Percentiles rank a stretch among this genome's conserved stretches.
phyloP scores from a whole-genome alignment of 129 eudicot genomes.

The Pittosporum tobira region DNA sequence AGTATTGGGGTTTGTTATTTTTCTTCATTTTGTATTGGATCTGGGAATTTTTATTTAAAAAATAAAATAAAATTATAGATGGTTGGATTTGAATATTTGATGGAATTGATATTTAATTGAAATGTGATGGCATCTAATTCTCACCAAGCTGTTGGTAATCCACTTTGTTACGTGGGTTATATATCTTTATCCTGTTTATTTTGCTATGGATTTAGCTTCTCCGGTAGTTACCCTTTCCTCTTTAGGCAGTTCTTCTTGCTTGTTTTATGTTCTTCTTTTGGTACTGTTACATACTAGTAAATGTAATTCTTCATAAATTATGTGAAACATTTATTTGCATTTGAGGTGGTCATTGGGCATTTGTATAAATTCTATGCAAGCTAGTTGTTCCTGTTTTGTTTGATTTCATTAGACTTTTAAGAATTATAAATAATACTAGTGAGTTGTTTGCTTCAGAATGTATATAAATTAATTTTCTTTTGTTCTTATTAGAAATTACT shows the following conservation, averaged over 20 bases:
- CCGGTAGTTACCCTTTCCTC: not conserved
- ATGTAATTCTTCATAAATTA: not conserved
- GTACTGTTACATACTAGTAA: not conserved
- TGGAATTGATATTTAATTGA: not conserved
- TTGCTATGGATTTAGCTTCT: not conserved
- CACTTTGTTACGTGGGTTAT: conserved; percentile 4
- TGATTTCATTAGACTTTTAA: not conserved
- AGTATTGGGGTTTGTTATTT: not conserved
- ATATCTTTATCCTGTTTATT: not conserved
- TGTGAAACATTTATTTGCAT: not conserved
- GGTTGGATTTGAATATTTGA: too few relatives aligned
- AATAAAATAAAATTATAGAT: too few relatives aligned
- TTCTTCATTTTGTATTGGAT: conserved; percentile 1
- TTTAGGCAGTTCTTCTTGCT: not conserved
- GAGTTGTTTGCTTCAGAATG: too few relatives aligned
- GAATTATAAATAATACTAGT: too few relatives aligned
- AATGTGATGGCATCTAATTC: conserved; percentile 6
- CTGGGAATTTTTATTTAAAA: conserved; percentile 1
- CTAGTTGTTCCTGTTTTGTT: not conserved
- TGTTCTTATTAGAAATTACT: conserved; percentile 25
- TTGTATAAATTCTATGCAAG: not conserved
- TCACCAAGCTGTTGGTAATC: conserved; percentile 6
- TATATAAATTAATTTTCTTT: too few relatives aligned
- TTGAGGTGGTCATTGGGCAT: not conserved
- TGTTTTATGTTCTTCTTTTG: not conserved